These are phyloP conservation scores for Collariella sp. DNA, from an alignment of 495 filamentous ascomycete species.

Conservation along the genomic window DNA sequence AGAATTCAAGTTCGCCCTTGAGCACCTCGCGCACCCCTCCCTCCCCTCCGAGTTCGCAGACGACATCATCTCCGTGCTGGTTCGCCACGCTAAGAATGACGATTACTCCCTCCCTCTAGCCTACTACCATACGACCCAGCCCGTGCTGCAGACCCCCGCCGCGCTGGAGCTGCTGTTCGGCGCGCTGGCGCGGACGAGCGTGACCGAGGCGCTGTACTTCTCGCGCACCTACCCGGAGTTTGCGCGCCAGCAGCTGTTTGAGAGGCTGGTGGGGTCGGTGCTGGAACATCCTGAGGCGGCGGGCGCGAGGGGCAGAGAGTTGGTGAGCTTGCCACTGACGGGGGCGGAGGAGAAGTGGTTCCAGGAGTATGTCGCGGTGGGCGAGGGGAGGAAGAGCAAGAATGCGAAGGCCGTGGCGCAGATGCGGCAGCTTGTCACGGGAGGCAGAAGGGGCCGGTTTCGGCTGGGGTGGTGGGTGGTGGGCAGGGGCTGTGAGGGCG, in stretches of 20 bases:
- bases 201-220: constrained; percentile 68
- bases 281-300: constrained; percentile 36
- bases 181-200: constrained; percentile 55
- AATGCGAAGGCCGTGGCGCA: constrained; percentile 60
- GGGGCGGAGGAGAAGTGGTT: constrained; percentile 66
- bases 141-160: constrained; percentile 50
- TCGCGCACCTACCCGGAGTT: constrained; percentile 53
- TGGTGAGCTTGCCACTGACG: constrained; percentile 61
- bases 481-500: background rate
- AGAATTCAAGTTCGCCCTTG: constrained; percentile 61
- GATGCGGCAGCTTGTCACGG: constrained; percentile 50
- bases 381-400: constrained; percentile 51
- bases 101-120: constrained; percentile 61
- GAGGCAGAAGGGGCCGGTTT: constrained; percentile 4
- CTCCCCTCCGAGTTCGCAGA: constrained; percentile 72
- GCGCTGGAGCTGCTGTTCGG: constrained; percentile 56
- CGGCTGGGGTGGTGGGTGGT: background rate
- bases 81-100: constrained; percentile 47
- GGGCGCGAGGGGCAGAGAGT: constrained; percentile 52
- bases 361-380: constrained; percentile 51
- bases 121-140: constrained; percentile 66
- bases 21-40: constrained; percentile 65
- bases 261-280: constrained; percentile 56
- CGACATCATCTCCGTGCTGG: constrained; percentile 65
- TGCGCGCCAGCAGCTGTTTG: constrained; percentile 53